Evolutionary conservation across 768 basidiomycete species (phyloP).

Genomic region (Podaxis rugospora): DNA sequence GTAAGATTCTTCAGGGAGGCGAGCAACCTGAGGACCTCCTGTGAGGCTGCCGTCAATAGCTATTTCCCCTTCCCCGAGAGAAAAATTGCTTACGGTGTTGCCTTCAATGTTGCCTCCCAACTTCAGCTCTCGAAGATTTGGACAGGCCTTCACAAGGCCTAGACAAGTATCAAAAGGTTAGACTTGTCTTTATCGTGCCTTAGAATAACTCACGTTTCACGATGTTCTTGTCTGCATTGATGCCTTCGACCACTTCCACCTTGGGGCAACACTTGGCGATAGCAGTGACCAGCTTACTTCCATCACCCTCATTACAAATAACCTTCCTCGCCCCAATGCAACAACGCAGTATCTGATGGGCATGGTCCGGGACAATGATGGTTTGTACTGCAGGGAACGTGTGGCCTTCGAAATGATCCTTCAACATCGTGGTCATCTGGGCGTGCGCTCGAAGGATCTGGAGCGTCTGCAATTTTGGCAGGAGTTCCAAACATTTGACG

Average conservation of each 20-base stretch:
- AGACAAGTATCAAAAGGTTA: too few relatives aligned
- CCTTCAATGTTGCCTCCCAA: neutral
- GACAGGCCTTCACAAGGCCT: neutral
- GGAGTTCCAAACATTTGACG: conserved; percentile 18
- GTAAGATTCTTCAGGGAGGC: neutral
- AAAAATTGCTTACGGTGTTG: neutral
- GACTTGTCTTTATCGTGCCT: neutral
- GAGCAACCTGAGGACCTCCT: neutral
- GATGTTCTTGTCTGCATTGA: conserved; percentile 13
- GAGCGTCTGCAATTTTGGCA: conserved; percentile 27
- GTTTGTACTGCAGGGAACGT: conserved; percentile 21
- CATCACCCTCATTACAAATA: conserved; percentile 19
- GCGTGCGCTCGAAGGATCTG: conserved; percentile 28
- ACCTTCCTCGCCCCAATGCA: conserved; percentile 22
- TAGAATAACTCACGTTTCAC: conserved; percentile 17
- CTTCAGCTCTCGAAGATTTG: neutral
- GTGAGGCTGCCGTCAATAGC: neutral
- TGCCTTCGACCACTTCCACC: conserved; percentile 22
- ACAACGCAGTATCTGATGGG: conserved; percentile 26
- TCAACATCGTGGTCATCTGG: conserved; percentile 24
- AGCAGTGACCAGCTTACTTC: conserved; percentile 21
- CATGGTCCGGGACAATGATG: conserved; percentile 22
- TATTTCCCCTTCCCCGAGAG: neutral
- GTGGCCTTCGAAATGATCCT: conserved; percentile 18
- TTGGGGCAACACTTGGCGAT: conserved; percentile 18